These are phyloP conservation scores for Heimioporus sp. DNA, from an alignment of 768 basidiomycete genomes.

Conservation along the genomic window DNA sequence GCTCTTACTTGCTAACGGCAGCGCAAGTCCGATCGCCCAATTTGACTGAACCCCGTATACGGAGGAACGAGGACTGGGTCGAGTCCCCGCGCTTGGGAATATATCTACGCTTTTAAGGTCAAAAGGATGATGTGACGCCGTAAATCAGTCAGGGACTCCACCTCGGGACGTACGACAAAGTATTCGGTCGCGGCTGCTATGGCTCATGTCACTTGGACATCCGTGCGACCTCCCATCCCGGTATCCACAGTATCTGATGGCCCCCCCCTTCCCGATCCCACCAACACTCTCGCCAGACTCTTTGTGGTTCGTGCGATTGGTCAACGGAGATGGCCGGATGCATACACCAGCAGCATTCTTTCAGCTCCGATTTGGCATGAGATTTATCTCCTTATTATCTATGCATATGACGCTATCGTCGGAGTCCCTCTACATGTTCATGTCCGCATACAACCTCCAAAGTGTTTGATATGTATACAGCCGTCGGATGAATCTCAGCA, in stretches of 20 bases:
- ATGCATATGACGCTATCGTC: conserved; percentile 12
- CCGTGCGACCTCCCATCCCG: conserved; percentile 8
- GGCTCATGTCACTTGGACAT: not conserved
- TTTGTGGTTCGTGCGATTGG: conserved; percentile 3
- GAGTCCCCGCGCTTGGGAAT: conserved; percentile 12
- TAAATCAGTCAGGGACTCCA: conserved; percentile 8
- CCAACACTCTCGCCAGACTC: not conserved
- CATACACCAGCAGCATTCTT: not conserved
- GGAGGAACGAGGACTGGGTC: not conserved
- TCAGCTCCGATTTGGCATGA: conserved; percentile 16
- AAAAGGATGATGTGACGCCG: conserved; percentile 5
- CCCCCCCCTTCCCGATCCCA: conserved; percentile 1
- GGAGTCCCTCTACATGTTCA: conserved; percentile 5
- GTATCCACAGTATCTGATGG: conserved; percentile 2
- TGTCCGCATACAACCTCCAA: not conserved
- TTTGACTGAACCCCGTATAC: not conserved
- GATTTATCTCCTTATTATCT: conserved; percentile 4
- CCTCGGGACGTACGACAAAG: conserved; percentile 9
- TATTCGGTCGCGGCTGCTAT: not conserved
- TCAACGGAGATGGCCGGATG: conserved; percentile 1
- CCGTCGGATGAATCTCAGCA: not conserved
- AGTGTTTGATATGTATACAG: not conserved
- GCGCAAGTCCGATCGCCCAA: not conserved
- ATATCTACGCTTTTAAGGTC: conserved; percentile 1
- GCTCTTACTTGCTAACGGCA: conserved; percentile 1